A percentile compares a stretch with the other conserved stretches of the same genome.
phyloP scores from a whole-genome alignment of 495 filamentous ascomycete genomes.

The Letharia columbiana region DNA sequence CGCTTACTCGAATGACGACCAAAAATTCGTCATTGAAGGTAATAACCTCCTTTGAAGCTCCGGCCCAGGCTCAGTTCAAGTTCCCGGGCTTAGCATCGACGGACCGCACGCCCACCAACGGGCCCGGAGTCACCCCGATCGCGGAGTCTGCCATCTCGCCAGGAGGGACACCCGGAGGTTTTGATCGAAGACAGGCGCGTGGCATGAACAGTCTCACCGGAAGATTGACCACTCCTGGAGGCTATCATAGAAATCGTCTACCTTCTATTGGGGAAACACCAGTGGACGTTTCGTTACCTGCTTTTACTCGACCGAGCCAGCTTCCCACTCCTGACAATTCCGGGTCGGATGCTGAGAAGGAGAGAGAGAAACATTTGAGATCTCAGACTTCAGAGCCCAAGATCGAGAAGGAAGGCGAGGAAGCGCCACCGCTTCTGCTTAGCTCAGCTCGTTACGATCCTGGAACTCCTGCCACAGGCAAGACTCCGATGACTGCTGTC shows the following conservation, averaged over 20 bases:
- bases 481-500: constrained; percentile 46
- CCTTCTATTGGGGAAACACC: constrained; percentile 80
- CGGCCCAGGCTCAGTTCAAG: constrained; percentile 45
- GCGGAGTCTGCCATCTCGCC: constrained; percentile 83
- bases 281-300: constrained; percentile 45
- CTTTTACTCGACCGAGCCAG: constrained; percentile 34
- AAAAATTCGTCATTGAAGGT: constrained; percentile 86
- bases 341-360: constrained; percentile 40
- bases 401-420: constrained; percentile 21
- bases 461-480: constrained; percentile 31
- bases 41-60: constrained; percentile 76
- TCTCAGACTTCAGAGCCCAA: constrained; percentile 31
- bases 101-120: constrained; percentile 67
- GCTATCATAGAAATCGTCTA: constrained; percentile 58
- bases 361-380: constrained; percentile 24
- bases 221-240: constrained; percentile 63
- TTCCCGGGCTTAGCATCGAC: constrained; percentile 60
- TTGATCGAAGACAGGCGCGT: constrained; percentile 37
- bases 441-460: constrained; percentile 46
- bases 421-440: constrained; percentile 35
- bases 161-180: constrained; percentile 56
- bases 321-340: constrained; percentile 40
- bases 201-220: constrained; percentile 46
- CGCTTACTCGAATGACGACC: constrained; percentile 38
- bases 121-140: constrained; percentile 77